Conservation (phyloP, 176 grass and related monocot genomes). For the Triticum timopheevii region DNA sequence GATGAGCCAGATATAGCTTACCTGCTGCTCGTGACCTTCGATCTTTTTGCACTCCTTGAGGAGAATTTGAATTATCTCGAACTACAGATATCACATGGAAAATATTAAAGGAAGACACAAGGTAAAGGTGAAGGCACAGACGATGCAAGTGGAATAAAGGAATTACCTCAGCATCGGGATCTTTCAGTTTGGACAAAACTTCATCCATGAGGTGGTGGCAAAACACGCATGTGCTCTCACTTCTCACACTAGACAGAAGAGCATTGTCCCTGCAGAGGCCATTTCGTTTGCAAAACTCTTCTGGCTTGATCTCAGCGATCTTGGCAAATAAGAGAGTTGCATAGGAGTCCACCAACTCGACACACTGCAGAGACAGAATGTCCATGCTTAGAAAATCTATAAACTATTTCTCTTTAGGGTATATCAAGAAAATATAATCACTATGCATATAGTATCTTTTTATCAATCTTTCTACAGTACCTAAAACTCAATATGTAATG, state of each 20-base stretch:
- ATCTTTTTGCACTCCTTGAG: constrained; percentile 86
- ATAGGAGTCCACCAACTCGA: constrained; percentile 76
- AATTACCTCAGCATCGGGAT: constrained; percentile 83
- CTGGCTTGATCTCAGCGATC: constrained; percentile 57
- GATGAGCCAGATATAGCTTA: constrained; percentile 22
- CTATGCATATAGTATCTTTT: not conserved
- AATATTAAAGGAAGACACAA: not conserved
- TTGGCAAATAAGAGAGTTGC: constrained; percentile 63
- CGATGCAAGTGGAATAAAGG: not conserved
- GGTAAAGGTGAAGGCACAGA: not conserved
- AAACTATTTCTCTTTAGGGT: not conserved
- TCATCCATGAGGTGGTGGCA: constrained; percentile 67
- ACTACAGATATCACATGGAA: constrained; percentile 29
- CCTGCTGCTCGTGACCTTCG: constrained; percentile 70
- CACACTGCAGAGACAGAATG: constrained; percentile 52
- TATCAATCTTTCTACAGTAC: not conserved
- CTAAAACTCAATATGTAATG: not conserved
- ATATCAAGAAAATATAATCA: not conserved
- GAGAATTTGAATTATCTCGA: constrained; percentile 81
- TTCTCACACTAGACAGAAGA: constrained; percentile 24
- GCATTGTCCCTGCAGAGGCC: constrained; percentile 53
- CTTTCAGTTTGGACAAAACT: constrained; percentile 67
- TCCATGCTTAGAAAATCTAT: not conserved
- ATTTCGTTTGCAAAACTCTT: constrained; percentile 70
- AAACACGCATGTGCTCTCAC: constrained; percentile 56